phyloP scores from a whole-genome alignment of 2,329 filamentous ascomycete genomes.

The Aspergillus transmontanensis region DNA sequence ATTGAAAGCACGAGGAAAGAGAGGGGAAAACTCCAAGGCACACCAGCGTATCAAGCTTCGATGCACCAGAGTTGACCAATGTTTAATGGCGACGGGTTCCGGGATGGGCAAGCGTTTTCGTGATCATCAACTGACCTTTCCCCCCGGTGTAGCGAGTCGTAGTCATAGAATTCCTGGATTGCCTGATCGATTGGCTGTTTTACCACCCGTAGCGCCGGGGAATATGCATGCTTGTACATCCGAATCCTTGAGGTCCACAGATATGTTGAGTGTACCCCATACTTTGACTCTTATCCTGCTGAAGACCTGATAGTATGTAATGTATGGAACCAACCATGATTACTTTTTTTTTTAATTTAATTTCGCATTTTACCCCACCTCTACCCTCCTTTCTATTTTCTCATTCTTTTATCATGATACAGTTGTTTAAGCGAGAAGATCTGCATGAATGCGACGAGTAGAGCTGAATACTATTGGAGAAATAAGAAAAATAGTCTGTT shows the following conservation, averaged over 20 bases:
- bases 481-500: not conserved
- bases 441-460: not conserved
- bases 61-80: conserved; percentile 8
- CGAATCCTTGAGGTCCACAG: conserved; percentile 4
- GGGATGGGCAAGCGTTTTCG: not conserved
- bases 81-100: not conserved
- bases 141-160: conserved; percentile 9
- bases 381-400: conserved; percentile 1
- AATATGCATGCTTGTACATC: conserved; percentile 16
- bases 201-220: conserved; percentile 7
- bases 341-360: conserved; percentile 2
- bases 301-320: not conserved
- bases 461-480: not conserved
- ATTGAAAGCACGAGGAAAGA: not conserved
- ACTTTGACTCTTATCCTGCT: not conserved
- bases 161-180: conserved; percentile 12
- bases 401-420: not conserved
- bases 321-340: not conserved
- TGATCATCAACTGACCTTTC: conserved; percentile 13
- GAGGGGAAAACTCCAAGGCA: conserved; percentile 3
- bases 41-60: not conserved
- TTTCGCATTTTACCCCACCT: not conserved
- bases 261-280: conserved; percentile 1
- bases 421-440: not conserved
- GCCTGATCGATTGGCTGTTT: conserved; percentile 18